Base-by-base conservation (phyloP, 495 filamentous ascomycete species). In the Penicillium simplicissimum region DNA sequence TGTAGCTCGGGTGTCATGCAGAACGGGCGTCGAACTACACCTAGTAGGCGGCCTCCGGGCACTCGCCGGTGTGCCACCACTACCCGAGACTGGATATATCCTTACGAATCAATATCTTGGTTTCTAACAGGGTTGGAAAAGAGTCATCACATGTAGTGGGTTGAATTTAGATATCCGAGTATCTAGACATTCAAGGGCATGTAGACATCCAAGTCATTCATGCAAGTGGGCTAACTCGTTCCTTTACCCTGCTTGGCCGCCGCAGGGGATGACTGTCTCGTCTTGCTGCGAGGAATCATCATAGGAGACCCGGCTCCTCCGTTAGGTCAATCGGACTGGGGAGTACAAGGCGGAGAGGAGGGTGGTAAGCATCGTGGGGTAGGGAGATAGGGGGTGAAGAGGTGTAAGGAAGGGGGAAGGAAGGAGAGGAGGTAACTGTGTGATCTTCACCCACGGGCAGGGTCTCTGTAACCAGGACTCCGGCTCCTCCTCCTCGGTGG, bases 401-500 rank as follows among this genome's bases (percentile, higher is more conserved):
- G n/a, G n/a, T n/a, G n/a, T n/a, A n/a, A n/a, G n/a, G n/a, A n/a
- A 15, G 45, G 14, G 11, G 23, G 23, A 48, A 10, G 23, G 14
- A 43, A 19, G 40, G 40, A 43, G n/a, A n/a, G n/a, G n/a, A n/a
- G n/a, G n/a, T n/a, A n/a, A n/a, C 42, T 6, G 9, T 45, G 40
- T 33, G 31, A 42, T 36, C 13, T 31, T 63, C 53, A 60, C 0
- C 56, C 64, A 55, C 67, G 63, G 48, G 40, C 38, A 25, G 63
- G 59, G 14, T 79, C 74, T 58, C 68, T 70, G 15, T 57, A 64
- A 15, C 45, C 52, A 14, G 79, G 79, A 56, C 77, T 81, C 21
- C 74, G 75, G 40, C 79, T 81, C 57, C 79, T 68, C 55, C 76
- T 65, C 53, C 76, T 63, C 5, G 71, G 51, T n/a, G 67, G 68